Base-by-base conservation (phyloP, 2,329 filamentous ascomycete species). In the Aspergillus piperis region DNA sequence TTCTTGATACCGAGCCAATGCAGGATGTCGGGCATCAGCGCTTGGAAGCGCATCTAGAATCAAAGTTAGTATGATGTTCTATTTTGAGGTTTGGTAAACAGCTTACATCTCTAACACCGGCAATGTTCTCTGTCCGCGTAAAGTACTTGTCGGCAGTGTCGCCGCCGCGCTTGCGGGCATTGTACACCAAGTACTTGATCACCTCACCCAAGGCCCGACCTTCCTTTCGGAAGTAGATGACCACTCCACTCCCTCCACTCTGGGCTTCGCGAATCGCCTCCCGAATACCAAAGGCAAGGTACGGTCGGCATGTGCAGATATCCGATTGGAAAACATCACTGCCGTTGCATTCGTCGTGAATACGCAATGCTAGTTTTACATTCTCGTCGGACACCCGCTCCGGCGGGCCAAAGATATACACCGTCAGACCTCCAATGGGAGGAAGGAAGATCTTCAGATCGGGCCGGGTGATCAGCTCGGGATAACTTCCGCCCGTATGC, bases 161-260 rank as follows among this genome's bases (percentile, higher is more conserved):
- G 36, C 78, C 76, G 11, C 75, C 70, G 42, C 74, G 73, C 67
- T 75, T 80, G 67, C 79, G 75, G 67, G 83, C 79, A 65, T 82
- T 81, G 68, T 83, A 85, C 71, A 96, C 92, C 74, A 89, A 77
- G 64, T 89, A 89, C 71, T 97, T 97, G 57, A 92, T 96, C 30
- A 99, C 95, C 77, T 99, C 95, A 56, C 95, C 95, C 6, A 98
- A 82, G 39, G 94, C 95, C 67, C 95, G 86, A 32, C 95, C 95
- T 81, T 99, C 95, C 76, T 99, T 99, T 68, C 95, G 88, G 86
- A 98, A 99, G 77, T 99, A 99, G 74, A 98, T 97, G 57, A 98
- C 95, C 21, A 97, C 92, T 59, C 94, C 94, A 68, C 90, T 94
- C 51, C 94, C 94, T 56, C 94, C 94, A 59, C 90, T 92, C 75